phyloP scores from a whole-genome alignment of 768 basidiomycete species.

The Lactarius akahatsu region DNA sequence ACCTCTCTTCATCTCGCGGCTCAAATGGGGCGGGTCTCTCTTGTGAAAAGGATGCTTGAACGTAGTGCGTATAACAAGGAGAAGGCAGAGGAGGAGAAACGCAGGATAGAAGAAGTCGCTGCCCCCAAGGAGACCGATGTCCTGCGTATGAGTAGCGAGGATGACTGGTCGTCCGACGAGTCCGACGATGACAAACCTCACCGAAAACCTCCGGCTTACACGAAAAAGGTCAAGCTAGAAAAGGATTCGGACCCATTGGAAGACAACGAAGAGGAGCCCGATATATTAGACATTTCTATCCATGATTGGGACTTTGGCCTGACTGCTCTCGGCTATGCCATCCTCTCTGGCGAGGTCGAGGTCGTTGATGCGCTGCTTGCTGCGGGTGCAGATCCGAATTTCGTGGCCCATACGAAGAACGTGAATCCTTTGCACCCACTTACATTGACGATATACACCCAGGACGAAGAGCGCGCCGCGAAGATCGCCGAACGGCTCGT shows the following conservation, averaged over 20 bases:
- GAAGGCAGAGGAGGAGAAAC: slow-evolving; percentile 32
- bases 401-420: slow-evolving; percentile 37
- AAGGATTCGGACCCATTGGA: slow-evolving; percentile 44
- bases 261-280: slow-evolving; percentile 49
- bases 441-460: slow-evolving; percentile 32
- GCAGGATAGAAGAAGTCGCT: slow-evolving; percentile 23
- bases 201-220: slow-evolving; percentile 32
- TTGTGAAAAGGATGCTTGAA: slow-evolving; percentile 53
- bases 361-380: slow-evolving; percentile 48
- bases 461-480: slow-evolving; percentile 31
- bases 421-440: slow-evolving; percentile 33
- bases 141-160: slow-evolving; percentile 30
- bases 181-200: slow-evolving; percentile 20
- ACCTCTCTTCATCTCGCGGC: slow-evolving; percentile 57
- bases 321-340: slow-evolving; percentile 51
- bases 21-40: slow-evolving; percentile 42
- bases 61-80: slow-evolving; percentile 41
- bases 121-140: slow-evolving; percentile 20
- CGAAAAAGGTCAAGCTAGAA: slow-evolving; percentile 30
- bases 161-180: slow-evolving; percentile 28
- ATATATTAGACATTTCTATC: slow-evolving; percentile 53
- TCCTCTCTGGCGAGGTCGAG: slow-evolving; percentile 45
- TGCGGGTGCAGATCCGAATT: slow-evolving; percentile 48
- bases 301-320: slow-evolving; percentile 61
- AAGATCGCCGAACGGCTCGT: slow-evolving; percentile 35